Conservation (phyloP, 176 grass and related monocot genomes). For the Alopecurus myosuroides region DNA sequence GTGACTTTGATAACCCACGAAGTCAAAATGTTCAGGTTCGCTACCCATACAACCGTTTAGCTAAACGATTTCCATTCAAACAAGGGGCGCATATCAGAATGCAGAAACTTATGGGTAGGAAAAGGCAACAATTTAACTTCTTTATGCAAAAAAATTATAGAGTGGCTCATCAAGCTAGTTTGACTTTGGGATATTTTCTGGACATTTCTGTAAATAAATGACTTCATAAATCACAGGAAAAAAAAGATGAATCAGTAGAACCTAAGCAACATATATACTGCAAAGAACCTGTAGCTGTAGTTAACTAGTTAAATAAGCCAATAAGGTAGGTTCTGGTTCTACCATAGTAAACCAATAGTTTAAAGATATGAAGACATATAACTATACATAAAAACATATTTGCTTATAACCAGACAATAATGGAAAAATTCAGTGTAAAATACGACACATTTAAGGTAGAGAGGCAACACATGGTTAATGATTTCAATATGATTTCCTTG, state of each 20-base stretch:
- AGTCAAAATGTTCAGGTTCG: neutral
- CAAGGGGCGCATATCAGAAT: neutral
- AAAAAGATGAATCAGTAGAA: neutral
- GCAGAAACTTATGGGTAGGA: neutral
- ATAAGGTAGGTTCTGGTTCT: neutral
- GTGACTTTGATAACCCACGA: neutral
- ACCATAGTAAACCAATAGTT: neutral
- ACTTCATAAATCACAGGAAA: neutral
- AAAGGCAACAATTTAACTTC: neutral
- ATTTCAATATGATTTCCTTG: constrained; percentile 5
- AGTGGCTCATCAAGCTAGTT: neutral
- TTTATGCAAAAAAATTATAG: neutral
- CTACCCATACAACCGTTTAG: neutral
- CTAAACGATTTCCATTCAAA: neutral
- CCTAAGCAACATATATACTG: neutral
- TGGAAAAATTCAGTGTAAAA: neutral
- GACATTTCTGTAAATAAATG: neutral
- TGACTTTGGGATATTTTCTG: neutral
- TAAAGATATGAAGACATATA: neutral
- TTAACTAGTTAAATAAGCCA: neutral
- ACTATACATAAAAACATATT: neutral
- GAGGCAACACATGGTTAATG: neutral
- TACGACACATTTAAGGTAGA: neutral
- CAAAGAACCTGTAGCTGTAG: neutral
- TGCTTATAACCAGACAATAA: neutral